These are phyloP conservation scores for Pseudocercospora cruenta DNA, from an alignment of 2,329 filamentous ascomycete species.

Conservation along the genomic window DNA sequence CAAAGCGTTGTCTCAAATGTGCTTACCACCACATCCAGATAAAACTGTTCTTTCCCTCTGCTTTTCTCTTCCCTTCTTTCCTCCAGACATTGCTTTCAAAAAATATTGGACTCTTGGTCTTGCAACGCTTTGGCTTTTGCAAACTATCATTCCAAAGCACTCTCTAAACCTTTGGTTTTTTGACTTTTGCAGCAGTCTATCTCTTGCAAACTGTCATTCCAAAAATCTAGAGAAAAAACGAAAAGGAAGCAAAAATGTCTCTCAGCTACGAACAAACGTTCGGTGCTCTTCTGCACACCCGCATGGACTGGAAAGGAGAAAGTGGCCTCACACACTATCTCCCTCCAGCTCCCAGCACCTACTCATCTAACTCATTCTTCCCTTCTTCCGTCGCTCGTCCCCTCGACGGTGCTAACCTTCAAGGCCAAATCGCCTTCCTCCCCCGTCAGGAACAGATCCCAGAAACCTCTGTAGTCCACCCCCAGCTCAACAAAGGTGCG, in stretches of 20 bases:
- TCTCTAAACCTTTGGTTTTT: background rate
- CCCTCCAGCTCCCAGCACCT: background rate
- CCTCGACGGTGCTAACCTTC: background rate
- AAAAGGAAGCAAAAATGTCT: background rate
- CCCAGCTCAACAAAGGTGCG: slow-evolving; percentile 9
- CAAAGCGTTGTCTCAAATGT: background rate
- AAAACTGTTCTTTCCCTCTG: background rate
- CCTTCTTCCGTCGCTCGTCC: background rate
- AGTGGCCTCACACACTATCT: slow-evolving; percentile 4
- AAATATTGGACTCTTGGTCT: background rate
- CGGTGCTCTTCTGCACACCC: background rate
- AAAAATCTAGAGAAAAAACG: background rate
- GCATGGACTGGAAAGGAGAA: slow-evolving; percentile 1
- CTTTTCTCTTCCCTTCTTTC: background rate
- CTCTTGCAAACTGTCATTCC: background rate
- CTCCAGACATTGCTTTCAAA: background rate
- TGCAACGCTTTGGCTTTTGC: background rate
- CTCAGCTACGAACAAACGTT: background rate
- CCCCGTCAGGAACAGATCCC: background rate
- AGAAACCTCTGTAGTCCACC: background rate
- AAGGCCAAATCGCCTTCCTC: background rate
- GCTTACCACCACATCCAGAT: background rate
- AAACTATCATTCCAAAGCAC: background rate
- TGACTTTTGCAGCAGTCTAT: background rate
- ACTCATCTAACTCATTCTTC: background rate